These are phyloP conservation scores for Ceratobasidium theobromae DNA, from an alignment of 1,284 basidiomycete genomes.

Conservation along the genomic window DNA sequence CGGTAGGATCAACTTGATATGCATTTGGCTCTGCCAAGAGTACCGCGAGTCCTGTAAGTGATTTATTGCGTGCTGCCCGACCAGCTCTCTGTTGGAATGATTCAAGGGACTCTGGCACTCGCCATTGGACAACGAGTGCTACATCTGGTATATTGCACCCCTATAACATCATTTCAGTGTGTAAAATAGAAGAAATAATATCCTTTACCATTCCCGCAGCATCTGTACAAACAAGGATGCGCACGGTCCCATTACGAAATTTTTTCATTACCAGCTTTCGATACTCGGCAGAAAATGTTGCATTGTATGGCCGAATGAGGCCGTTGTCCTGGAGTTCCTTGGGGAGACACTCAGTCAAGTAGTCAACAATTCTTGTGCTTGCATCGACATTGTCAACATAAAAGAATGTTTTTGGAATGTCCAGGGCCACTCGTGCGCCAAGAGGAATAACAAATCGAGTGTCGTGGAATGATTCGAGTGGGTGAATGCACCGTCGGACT, in stretches of 20 bases:
- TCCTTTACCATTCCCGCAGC: slow-evolving; percentile 12
- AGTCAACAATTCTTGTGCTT: not conserved
- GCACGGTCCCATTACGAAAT: not conserved
- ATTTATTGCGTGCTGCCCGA: not conserved
- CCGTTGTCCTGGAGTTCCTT: not conserved
- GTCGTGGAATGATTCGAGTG: not conserved
- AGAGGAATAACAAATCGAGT: not conserved
- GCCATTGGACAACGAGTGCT: not conserved
- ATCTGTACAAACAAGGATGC: slow-evolving; percentile 5
- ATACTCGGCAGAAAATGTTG: not conserved
- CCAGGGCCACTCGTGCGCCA: not conserved
- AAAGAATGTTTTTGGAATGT: slow-evolving; percentile 7
- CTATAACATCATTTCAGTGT: not conserved
- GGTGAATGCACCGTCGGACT: not conserved
- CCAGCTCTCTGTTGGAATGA: slow-evolving; percentile 11
- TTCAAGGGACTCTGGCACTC: not conserved
- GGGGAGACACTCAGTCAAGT: not conserved
- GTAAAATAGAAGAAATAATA: not conserved
- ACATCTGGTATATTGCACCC: slow-evolving; percentile 13
- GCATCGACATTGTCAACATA: not conserved
- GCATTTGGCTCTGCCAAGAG: slow-evolving; percentile 4
- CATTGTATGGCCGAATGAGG: slow-evolving; percentile 14
- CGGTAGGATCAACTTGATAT: slow-evolving; percentile 7
- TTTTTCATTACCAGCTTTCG: not conserved
- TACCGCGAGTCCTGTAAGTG: not conserved